A percentile compares a stretch with the other conserved stretches of the same genome.
phyloP scores from a whole-genome alignment of 1,139 yeast species.

The Zygotorulaspora mrakii region DNA sequence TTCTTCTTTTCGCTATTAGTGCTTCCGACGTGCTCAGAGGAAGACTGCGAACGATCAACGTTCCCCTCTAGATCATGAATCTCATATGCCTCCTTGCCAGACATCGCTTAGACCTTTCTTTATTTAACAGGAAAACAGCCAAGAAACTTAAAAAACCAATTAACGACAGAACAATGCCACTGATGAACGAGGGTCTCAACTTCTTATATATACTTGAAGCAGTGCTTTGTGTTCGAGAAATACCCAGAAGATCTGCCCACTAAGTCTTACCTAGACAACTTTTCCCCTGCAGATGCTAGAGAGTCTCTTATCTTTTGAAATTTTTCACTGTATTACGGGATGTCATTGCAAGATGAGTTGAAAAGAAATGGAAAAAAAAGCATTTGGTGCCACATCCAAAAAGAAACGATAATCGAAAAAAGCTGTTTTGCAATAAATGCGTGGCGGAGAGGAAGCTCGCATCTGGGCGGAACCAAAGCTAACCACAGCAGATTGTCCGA shows the following conservation, averaged over 20 bases:
- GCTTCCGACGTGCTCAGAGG: slow-evolving; percentile 6
- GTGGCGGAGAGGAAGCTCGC: too few species aligned
- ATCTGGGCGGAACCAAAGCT: too few species aligned
- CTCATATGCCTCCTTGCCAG: slow-evolving; percentile 7
- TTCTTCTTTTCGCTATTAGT: slow-evolving; percentile 10
- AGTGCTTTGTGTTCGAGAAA: too few species aligned
- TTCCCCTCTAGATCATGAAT: slow-evolving; percentile 9
- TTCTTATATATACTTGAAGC: too few species aligned
- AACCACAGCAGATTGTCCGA: too few species aligned
- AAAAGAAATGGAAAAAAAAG: neutral
- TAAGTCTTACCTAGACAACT: too few species aligned
- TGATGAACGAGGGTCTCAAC: too few species aligned
- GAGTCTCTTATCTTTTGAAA: slow-evolving; percentile 2
- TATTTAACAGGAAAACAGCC: neutral
- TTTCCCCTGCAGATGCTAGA: neutral
- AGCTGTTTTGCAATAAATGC: too few species aligned
- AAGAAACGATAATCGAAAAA: too few species aligned
- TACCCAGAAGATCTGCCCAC: too few species aligned
- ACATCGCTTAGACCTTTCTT: slow-evolving; percentile 1
- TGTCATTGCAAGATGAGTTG: slow-evolving; percentile 1
- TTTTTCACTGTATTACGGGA: neutral
- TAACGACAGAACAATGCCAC: too few species aligned
- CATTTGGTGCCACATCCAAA: slow-evolving; percentile 1
- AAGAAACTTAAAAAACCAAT: neutral
- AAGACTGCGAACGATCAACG: slow-evolving; percentile 10